Base-by-base conservation (phyloP, 345 rosid genomes). In the Pistacia integerrima region DNA sequence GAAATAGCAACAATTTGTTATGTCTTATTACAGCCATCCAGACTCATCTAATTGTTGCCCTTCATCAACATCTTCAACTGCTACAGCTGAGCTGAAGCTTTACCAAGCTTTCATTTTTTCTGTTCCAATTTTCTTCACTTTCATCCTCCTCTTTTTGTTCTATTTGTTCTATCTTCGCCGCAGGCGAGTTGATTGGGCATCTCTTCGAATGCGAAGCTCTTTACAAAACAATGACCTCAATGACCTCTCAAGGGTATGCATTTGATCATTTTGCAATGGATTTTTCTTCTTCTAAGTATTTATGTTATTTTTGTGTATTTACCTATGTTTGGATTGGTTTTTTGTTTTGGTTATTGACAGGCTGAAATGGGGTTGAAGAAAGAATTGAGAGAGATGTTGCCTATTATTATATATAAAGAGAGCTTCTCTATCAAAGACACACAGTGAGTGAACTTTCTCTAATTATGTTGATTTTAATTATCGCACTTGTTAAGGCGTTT, bases 331-430 rank as follows among this genome's bases (percentile, higher is more conserved):
- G 41, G 22, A 17, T 74, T 73, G 66, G 44, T 71, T 54, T 54
- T 46, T 65, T 49, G 51, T 36, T 73, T 20, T 60, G 46, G 10
- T 60, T 62, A 28, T 62, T 63, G 17, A 68, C 87, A 91, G 93
- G 87, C 80, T 82, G 94, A 91, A 71, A 35, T 84, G 87, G 98
- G 98, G 12, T 78, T 94, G 85, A 89, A 86, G 84, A 90, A 92
- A 79, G 98, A 94, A 70, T 69, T 94, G 73, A 90, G 98, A 79
- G 97, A 94, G 87, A 90, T 94, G 98, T 87, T 94, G 4, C 98
- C 98, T 59, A 85, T 91, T 80, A 80, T 94, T 44, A 82, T 92
- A 51, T 94, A 81, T 77, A 91, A 73, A 80, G 94, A 92, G 86
- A 94, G 94, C 89, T 94, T 94, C 84, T 85, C 90, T 10, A 80